Evolutionary conservation across 2,329 filamentous ascomycete genomes (phyloP).

Genomic region (Stachybotrys chlorohalonatus): DNA sequence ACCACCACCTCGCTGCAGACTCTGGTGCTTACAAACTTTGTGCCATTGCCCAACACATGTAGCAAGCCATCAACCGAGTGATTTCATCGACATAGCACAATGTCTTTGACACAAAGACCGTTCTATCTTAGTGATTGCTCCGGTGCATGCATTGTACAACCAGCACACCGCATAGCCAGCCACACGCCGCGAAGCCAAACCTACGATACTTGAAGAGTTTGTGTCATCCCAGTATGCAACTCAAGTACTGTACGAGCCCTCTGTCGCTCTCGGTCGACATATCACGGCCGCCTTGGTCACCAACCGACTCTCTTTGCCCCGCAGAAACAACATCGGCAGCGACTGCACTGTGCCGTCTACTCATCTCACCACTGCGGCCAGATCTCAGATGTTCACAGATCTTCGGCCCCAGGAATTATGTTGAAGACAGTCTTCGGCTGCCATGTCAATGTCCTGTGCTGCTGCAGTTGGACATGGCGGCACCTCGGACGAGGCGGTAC

Average conservation of each 20-base stretch:
- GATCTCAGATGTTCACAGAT: constrained; percentile 20
- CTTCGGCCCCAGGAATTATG: constrained; percentile 11
- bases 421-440: constrained; percentile 10
- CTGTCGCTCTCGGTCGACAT: constrained; percentile 19
- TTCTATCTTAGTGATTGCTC: too few species aligned
- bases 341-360: constrained; percentile 18
- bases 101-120: too few species aligned
- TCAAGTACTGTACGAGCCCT: constrained; percentile 1
- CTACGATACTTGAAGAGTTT: too few species aligned
- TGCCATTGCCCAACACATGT: too few species aligned
- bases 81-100: too few species aligned
- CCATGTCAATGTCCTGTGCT: constrained; percentile 16
- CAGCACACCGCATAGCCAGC: too few species aligned
- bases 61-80: too few species aligned
- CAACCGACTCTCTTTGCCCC: constrained; percentile 21
- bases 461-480: constrained; percentile 20
- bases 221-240: too few species aligned
- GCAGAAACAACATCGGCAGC: constrained; percentile 19
- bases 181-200: too few species aligned
- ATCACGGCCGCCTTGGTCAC: constrained; percentile 18
- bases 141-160: too few species aligned
- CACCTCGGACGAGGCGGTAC: constrained; percentile 33
- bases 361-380: constrained; percentile 22
- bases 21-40: too few species aligned
- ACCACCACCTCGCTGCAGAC: too few species aligned